These are phyloP conservation scores for Aureobasidium sp. DNA, from an alignment of 2,329 filamentous ascomycete species.

Conservation along the genomic window DNA sequence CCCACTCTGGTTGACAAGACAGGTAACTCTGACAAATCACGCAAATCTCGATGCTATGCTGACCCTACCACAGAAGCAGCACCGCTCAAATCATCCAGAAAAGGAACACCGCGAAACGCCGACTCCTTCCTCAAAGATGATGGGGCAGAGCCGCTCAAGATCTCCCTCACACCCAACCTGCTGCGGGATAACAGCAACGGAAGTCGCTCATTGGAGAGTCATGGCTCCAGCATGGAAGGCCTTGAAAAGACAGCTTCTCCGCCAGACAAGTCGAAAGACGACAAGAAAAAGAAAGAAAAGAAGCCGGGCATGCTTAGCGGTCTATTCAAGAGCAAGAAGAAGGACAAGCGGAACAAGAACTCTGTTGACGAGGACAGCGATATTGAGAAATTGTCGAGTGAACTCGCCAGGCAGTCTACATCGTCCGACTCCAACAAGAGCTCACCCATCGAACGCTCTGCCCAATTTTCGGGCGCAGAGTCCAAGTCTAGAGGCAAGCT, in stretches of 20 bases:
- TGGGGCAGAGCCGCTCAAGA: slow-evolving; percentile 90
- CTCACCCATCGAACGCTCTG: background rate
- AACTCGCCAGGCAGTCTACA: slow-evolving; percentile 13
- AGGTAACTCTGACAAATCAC: slow-evolving; percentile 4
- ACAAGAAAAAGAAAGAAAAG: slow-evolving; percentile 64
- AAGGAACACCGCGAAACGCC: slow-evolving; percentile 80
- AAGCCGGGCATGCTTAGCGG: slow-evolving; percentile 65
- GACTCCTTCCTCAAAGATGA: slow-evolving; percentile 99
- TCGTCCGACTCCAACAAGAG: background rate
- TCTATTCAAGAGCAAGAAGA: slow-evolving; percentile 57
- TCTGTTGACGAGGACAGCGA: slow-evolving; percentile 17
- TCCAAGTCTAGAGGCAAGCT: slow-evolving; percentile 16
- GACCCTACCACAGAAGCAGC: slow-evolving; percentile 24
- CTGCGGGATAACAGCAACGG: slow-evolving; percentile 63
- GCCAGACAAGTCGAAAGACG: slow-evolving; percentile 59
- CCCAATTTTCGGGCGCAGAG: background rate
- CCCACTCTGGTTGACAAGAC: slow-evolving; percentile 23
- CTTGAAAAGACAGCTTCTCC: slow-evolving; percentile 59
- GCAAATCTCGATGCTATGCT: slow-evolving; percentile 21
- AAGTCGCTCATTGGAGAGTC: slow-evolving; percentile 17
- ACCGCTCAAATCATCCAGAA: slow-evolving; percentile 60
- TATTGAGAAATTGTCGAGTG: slow-evolving; percentile 24
- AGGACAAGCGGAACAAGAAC: slow-evolving; percentile 52
- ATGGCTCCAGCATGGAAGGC: slow-evolving; percentile 60
- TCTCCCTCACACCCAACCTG: slow-evolving; percentile 87